Evolutionary conservation across 2,329 filamentous ascomycete genomes (phyloP), one percentile per base, ranked within the genome.

Genomic region (Phyllosticta citrichinensis): DNA sequence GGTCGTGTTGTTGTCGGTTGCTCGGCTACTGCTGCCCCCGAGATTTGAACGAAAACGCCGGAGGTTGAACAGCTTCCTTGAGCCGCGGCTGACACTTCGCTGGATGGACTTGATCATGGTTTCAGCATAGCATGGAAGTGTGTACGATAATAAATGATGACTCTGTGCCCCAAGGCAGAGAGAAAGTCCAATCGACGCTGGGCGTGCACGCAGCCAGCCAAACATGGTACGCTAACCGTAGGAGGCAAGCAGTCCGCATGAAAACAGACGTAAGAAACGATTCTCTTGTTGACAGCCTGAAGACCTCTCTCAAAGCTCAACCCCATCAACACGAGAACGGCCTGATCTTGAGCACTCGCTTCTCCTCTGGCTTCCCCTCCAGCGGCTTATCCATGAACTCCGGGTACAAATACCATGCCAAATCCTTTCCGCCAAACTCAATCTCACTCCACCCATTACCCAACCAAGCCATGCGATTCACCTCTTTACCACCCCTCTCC

Each of bases 331-430:
- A 70, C 47, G 71, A 74, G 64, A 73, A 77, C 12, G 74, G 69
- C 55, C 74, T 64, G 2, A 74, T 64, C 25, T 62, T 65, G 60
- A 66, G 74, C 59, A 60, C 58, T 65, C 68, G 68, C 62, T 72
- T 74, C 67, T 74, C 69, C 69, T 78, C 76, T 33, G 75, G 75
- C 63, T 64, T 63, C 14, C 67, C 68, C 54, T 64, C 63, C 47
- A 63, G 55, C 20, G 75, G 76, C 60, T 67, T 65, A 20, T 76
- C 69, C 66, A 72, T 35, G 65, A 76, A 77, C 65, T 71, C 69
- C 4, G 73, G 71, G 63, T 73, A 70, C 54, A 78, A 62, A 68
- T 77, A 78, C 65, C 69, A 78, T 30, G 72, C 73, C 67, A 76
- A 57, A 66, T 77, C 67, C 61, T 68, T 69, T 40, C 66, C 65